phyloP scores from a whole-genome alignment of 2,329 filamentous ascomycete species.

The Claviceps citrina region DNA sequence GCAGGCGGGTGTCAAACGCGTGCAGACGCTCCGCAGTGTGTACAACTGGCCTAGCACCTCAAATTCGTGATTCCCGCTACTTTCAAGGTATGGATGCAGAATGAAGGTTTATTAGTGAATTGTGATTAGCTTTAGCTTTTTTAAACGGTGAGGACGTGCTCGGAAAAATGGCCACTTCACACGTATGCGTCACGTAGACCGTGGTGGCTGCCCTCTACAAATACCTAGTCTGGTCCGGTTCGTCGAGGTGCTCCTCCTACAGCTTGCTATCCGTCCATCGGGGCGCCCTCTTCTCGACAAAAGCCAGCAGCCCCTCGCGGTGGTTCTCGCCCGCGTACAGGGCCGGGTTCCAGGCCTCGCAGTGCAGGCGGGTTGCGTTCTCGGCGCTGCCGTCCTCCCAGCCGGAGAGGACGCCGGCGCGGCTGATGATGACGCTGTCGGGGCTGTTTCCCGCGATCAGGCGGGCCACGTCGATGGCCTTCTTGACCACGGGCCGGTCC shows the following conservation, averaged over 20 bases:
- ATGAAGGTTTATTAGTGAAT: too few species aligned
- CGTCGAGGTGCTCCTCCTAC: constrained; percentile 23
- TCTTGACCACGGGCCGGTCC: constrained; percentile 29
- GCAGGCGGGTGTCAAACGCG: too few species aligned
- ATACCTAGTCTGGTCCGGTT: too few species aligned
- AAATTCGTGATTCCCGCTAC: too few species aligned
- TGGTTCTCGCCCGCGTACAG: constrained; percentile 57
- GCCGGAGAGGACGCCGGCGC: constrained; percentile 54
- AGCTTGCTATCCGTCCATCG: constrained; percentile 51
- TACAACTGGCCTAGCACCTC: too few species aligned
- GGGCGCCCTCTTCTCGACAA: constrained; percentile 60
- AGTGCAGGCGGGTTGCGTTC: constrained; percentile 43
- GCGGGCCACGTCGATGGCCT: constrained; percentile 45
- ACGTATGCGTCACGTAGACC: too few species aligned
- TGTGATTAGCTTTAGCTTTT: too few species aligned
- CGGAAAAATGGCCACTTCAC: too few species aligned
- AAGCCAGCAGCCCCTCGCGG: constrained; percentile 57
- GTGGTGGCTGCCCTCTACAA: too few species aligned
- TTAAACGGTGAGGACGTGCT: too few species aligned
- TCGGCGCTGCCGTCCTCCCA: constrained; percentile 54
- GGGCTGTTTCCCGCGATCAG: constrained; percentile 53
- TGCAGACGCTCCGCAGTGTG: too few species aligned
- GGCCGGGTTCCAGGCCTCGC: constrained; percentile 39
- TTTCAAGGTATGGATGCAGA: too few species aligned
- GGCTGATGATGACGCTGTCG: constrained; percentile 59